These are phyloP conservation scores for Bipolaris sorokiniana DNA, from an alignment of 2,329 filamentous ascomycete genomes.

Conservation along the genomic window DNA sequence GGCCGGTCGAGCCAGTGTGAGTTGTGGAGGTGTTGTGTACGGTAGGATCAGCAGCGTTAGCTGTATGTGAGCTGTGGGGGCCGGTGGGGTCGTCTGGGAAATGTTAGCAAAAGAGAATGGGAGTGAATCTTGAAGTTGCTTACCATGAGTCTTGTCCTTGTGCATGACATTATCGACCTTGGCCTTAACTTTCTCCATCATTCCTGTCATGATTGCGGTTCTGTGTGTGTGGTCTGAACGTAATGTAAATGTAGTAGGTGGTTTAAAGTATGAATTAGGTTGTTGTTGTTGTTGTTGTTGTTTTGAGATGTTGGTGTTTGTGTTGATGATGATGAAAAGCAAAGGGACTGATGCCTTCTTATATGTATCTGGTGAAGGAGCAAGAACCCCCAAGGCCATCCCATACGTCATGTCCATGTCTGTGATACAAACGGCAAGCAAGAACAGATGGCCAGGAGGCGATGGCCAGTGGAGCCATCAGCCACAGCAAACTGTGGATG, in stretches of 20 bases:
- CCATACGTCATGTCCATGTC: conserved; percentile 29
- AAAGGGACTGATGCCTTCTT: conserved; percentile 14
- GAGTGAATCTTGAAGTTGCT: not conserved
- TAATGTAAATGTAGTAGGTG: not conserved
- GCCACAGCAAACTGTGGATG: conserved; percentile 19
- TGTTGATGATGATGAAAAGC: conserved; percentile 10
- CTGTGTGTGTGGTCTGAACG: conserved; percentile 13
- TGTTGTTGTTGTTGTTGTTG: conserved; percentile 9
- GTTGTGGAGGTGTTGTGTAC: conserved; percentile 8
- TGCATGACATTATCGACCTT: conserved; percentile 48
- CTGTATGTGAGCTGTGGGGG: conserved; percentile 35
- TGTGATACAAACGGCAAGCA: conserved; percentile 24
- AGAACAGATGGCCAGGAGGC: conserved; percentile 4
- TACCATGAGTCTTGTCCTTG: conserved; percentile 42
- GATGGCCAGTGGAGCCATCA: conserved; percentile 18
- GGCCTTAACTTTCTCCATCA: conserved; percentile 47
- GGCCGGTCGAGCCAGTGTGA: conserved; percentile 20
- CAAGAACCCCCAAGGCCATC: conserved; percentile 9
- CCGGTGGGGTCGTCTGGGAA: conserved; percentile 37
- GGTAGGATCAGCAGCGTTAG: conserved; percentile 30
- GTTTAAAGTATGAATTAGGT: conserved; percentile 8
- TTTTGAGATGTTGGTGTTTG: not conserved
- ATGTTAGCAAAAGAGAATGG: conserved; percentile 8
- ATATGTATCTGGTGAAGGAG: conserved; percentile 23
- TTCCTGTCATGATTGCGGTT: conserved; percentile 34